These are phyloP conservation scores for Musa schizocarpa DNA, from an alignment of 176 grass and related monocot genomes.

Conservation along the genomic window DNA sequence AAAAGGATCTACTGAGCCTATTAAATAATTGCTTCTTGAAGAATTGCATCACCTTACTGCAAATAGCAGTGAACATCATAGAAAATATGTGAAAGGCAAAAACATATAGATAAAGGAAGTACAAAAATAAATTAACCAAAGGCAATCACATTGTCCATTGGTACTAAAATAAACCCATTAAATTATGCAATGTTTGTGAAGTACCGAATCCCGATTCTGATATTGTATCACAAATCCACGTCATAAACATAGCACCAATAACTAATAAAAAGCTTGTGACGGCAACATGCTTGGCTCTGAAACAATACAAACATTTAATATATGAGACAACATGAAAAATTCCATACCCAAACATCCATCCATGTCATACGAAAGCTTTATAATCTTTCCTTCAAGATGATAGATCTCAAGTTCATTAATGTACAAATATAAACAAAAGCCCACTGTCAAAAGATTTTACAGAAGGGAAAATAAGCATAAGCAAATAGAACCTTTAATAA, in stretches of 20 bases:
- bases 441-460: too few relatives aligned
- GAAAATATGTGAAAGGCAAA: neutral
- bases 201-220: slow-evolving; percentile 97
- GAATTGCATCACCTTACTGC: neutral
- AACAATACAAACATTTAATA: slow-evolving; percentile 11
- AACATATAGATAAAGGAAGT: neutral
- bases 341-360: neutral
- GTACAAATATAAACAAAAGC: too few relatives aligned
- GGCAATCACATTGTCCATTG: neutral
- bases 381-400: too few relatives aligned
- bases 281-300: slow-evolving; percentile 75
- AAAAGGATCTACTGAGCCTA: neutral
- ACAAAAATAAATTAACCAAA: neutral
- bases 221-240: slow-evolving; percentile 99
- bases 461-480: too few relatives aligned
- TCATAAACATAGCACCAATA: slow-evolving; percentile 81
- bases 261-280: slow-evolving; percentile 78
- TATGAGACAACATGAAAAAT: neutral
- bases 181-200: slow-evolving; percentile 2
- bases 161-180: neutral
- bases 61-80: neutral
- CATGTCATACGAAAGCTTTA: too few relatives aligned
- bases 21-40: neutral
- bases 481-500: too few relatives aligned
- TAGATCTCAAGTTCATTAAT: too few relatives aligned